Conservation (phyloP, 331 rosid genomes). For the Malus hybrid region DNA sequence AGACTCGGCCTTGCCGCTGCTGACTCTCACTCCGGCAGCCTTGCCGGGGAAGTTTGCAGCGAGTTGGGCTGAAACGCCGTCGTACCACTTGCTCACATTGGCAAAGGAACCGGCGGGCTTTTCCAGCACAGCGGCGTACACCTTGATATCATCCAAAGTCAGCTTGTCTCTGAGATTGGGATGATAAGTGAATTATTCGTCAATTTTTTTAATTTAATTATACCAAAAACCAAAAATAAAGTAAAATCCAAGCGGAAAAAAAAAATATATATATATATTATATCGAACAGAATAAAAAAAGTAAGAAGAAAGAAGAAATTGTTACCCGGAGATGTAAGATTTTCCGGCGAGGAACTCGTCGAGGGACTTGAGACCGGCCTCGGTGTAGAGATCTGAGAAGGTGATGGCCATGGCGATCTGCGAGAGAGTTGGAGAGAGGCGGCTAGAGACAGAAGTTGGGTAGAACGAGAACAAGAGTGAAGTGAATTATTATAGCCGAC, state of each 20-base stretch:
- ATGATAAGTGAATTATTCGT: neutral
- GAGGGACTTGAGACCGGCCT: conserved; percentile 69
- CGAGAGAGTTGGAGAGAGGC: neutral
- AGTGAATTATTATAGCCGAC: neutral
- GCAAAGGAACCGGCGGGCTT: conserved; percentile 46
- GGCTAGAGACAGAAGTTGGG: neutral
- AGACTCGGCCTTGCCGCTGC: conserved; percentile 31
- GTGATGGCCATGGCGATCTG: conserved; percentile 49
- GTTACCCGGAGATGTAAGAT: conserved; percentile 60
- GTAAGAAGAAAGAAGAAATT: neutral
- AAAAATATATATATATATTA: no score
- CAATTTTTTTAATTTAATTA: neutral
- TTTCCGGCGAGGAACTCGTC: conserved; percentile 59
- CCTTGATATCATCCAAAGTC: conserved; percentile 78
- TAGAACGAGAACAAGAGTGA: neutral
- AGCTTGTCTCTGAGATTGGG: conserved; percentile 35
- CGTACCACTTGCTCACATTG: conserved; percentile 64
- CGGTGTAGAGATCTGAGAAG: conserved; percentile 80
- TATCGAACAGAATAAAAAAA: no score
- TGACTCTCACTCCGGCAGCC: conserved; percentile 52
- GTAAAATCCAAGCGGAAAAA: neutral
- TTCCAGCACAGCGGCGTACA: conserved; percentile 47
- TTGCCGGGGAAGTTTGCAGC: conserved; percentile 67
- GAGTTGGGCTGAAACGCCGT: conserved; percentile 50
- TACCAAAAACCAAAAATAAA: neutral